Evolutionary conservation across 192 early-diverging fungal species (phyloP), one percentile per base, ranked within the genome.

Genomic region (Spinellus fusiger): DNA sequence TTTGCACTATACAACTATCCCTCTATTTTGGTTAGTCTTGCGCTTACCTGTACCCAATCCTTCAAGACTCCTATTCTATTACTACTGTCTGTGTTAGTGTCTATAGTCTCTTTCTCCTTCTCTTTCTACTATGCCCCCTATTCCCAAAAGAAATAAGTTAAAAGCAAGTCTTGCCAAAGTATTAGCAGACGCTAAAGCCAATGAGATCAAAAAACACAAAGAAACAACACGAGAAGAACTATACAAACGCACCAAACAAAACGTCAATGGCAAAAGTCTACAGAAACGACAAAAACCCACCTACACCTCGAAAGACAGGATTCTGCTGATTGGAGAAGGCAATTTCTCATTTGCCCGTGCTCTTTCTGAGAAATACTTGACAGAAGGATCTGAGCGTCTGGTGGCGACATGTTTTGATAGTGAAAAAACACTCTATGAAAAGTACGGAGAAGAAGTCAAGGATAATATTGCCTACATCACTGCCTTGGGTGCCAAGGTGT

Each of bases 291-390:
- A 16, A 16, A 51, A 51, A 22, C 49, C 49, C 5, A 23, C 22
- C 25, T 51, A 51, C 49, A 56, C 29, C 23, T 56, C 49, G 3
- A 23, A 29, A 4, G 81, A 92, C 65, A 68, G 63, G 13, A 86
- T 94, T 29, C 65, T 94, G 5, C 74, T 94, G 3, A 66, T 94
- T 3, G 92, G 92, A 40, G 92, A 94, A 75, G 92, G 93, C n/a
- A 98, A 96, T 74, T 96, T 98, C 65, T 89, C 88, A 52, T 98
- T 95, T 71, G 85, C 95, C 1, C 80, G 79, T 49, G 79, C 85
- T 18, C 56, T 97, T 10, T 79, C 80, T 9, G 75, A 80, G 34
- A 73, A 69, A 34, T 61, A 64, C 34, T 54, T 87, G 2, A 73
- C 85, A 22, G 73, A 81, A 16, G 73, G 78, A 6, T 80, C 78